Evolutionary conservation across 2,329 filamentous ascomycete genomes (phyloP).

Genomic region (Leptographium radiaticola): DNA sequence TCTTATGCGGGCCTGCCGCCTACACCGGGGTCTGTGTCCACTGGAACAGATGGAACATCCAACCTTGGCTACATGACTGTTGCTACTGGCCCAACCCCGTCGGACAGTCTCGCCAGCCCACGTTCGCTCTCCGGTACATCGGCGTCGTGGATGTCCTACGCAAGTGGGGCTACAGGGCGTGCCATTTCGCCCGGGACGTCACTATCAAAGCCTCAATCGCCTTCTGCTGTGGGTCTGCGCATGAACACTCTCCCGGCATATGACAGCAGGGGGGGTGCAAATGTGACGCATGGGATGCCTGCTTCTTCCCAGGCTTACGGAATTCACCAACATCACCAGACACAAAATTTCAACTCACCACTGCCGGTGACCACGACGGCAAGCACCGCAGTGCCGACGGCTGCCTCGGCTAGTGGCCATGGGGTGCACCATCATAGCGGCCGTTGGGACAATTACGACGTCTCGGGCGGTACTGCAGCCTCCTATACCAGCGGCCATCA

Average conservation of each 20-base stretch:
- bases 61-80: constrained; percentile 25
- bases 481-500: constrained; percentile 5
- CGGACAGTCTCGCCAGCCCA: constrained; percentile 39
- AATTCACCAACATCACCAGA: constrained; percentile 29
- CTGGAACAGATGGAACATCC: constrained; percentile 22
- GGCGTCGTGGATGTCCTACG: constrained; percentile 28
- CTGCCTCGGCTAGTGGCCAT: background rate
- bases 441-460: constrained; percentile 11
- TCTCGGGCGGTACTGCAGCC: background rate
- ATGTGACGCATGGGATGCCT: background rate
- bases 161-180: constrained; percentile 18
- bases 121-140: constrained; percentile 34
- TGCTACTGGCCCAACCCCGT: constrained; percentile 24
- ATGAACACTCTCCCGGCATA: constrained; percentile 27
- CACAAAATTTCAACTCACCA: constrained; percentile 18
- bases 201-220: constrained; percentile 24
- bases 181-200: constrained; percentile 26
- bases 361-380: constrained; percentile 4
- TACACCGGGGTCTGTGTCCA: constrained; percentile 25
- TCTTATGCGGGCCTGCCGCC: constrained; percentile 33
- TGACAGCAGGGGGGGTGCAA: constrained; percentile 13
- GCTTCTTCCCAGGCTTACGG: constrained; percentile 4
- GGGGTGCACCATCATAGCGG: constrained; percentile 1
- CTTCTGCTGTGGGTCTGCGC: constrained; percentile 18
- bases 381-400: background rate